Evolutionary conservation across 1,284 basidiomycete genomes (phyloP).

Genomic region (Rhodofomes roseus): DNA sequence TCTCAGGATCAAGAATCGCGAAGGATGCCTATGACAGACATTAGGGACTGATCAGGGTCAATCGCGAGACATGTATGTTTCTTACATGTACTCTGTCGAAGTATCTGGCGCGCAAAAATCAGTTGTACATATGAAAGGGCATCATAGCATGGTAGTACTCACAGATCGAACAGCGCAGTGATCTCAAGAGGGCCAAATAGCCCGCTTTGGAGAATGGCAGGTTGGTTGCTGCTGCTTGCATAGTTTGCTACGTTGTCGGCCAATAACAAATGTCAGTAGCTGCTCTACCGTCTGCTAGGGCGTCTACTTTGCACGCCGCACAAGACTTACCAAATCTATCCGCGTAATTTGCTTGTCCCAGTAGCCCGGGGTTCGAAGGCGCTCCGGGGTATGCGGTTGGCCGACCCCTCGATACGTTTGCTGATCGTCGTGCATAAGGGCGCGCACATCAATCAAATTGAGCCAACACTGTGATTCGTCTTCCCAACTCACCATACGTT

Average conservation of each 20-base stretch:
- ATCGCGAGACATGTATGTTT: constrained; percentile 2
- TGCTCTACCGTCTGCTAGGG: background rate
- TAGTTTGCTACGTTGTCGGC: background rate
- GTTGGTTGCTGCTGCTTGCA: background rate
- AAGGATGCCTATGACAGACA: constrained; percentile 44
- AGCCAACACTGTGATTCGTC: no score
- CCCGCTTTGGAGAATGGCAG: constrained; percentile 41
- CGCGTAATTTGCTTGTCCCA: background rate
- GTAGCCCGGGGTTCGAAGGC: background rate
- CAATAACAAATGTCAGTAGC: background rate
- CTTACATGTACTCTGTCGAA: constrained; percentile 52
- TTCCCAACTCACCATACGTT: background rate
- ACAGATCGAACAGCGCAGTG: constrained; percentile 56
- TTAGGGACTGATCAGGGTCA: background rate
- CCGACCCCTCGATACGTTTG: background rate
- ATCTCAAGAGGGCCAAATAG: constrained; percentile 52
- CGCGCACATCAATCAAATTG: background rate
- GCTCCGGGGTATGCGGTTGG: background rate
- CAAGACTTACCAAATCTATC: background rate
- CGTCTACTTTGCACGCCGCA: background rate
- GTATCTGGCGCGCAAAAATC: constrained; percentile 35
- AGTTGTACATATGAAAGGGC: background rate
- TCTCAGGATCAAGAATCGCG: constrained; percentile 47
- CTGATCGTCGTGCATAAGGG: background rate
- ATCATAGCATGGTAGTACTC: constrained; percentile 16